Evolutionary conservation across 495 filamentous ascomycete genomes (phyloP).

Genomic region (Cetradonia linearis): DNA sequence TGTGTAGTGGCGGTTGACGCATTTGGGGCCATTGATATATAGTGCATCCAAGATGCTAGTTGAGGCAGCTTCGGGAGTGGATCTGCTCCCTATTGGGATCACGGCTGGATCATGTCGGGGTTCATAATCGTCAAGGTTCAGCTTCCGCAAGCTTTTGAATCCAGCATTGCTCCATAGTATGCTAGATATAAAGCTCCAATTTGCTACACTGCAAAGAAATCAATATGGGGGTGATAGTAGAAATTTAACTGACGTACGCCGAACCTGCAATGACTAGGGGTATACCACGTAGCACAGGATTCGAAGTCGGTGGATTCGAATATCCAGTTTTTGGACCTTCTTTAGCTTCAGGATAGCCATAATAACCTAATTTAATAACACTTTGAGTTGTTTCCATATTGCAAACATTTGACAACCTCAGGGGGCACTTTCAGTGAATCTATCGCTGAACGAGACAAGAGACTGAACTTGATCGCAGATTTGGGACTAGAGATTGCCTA

Average conservation of each 20-base stretch:
- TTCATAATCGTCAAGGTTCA: slow-evolving; percentile 48
- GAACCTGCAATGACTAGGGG: slow-evolving; percentile 41
- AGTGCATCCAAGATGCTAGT: slow-evolving; percentile 8
- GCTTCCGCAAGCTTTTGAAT: slow-evolving; percentile 50
- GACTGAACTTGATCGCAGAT: neutral
- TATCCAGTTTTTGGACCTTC: slow-evolving; percentile 38
- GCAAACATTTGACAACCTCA: neutral
- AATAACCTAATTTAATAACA: slow-evolving; percentile 22
- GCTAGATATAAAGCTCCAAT: slow-evolving; percentile 43
- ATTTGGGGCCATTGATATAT: slow-evolving; percentile 18
- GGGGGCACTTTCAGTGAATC: neutral
- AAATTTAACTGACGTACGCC: slow-evolving; percentile 31
- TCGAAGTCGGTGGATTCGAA: slow-evolving; percentile 37
- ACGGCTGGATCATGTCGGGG: slow-evolving; percentile 79
- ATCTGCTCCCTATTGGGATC: slow-evolving; percentile 45
- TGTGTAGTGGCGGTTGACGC: slow-evolving; percentile 38
- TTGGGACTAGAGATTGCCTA: neutral
- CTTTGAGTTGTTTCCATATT: slow-evolving; percentile 1
- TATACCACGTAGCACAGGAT: slow-evolving; percentile 46
- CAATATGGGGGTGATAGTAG: too few relatives aligned
- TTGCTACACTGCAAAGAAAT: slow-evolving; percentile 39
- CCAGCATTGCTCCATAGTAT: slow-evolving; percentile 68
- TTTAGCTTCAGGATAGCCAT: slow-evolving; percentile 37
- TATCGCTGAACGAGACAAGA: neutral
- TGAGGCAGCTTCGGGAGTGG: slow-evolving; percentile 24